Percentiles rank a stretch among this genome's conserved stretches.
Conservation (phyloP, 169 alveolate genomes). For the Cryptosporidium felis region DNA sequence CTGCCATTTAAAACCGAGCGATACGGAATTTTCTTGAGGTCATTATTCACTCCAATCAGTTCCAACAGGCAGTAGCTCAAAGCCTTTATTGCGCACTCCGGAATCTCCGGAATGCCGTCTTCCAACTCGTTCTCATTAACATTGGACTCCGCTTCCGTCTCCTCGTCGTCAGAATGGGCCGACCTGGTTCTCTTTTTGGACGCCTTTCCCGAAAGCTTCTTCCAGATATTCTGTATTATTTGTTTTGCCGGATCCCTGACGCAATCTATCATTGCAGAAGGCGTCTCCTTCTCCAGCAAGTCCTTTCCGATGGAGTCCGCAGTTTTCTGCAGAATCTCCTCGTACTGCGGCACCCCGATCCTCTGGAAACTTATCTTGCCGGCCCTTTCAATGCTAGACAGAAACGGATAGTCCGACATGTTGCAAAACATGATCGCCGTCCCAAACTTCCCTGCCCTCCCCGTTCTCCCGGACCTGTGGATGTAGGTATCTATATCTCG, state of each 20-base stretch:
- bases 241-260: constrained; percentile 27
- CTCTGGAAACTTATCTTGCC: constrained; percentile 65
- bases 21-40: constrained; percentile 7
- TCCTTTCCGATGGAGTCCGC: constrained; percentile 51
- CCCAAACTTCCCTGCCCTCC: constrained; percentile 87
- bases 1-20: constrained; percentile 74
- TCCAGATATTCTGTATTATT: constrained; percentile 37
- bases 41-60: constrained; percentile 50
- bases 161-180: not conserved
- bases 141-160: constrained; percentile 32
- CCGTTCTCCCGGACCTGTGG: constrained; percentile 90
- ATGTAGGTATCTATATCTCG: constrained; percentile 82
- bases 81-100: constrained; percentile 34
- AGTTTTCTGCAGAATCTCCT: constrained; percentile 45
- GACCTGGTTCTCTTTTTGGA: not conserved
- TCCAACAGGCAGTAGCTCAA: constrained; percentile 43
- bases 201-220: constrained; percentile 21
- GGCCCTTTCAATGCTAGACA: constrained; percentile 63
- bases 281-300: not conserved
- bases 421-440: constrained; percentile 77
- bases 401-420: constrained; percentile 63
- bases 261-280: constrained; percentile 24
- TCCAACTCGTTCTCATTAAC: not conserved
- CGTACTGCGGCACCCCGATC: constrained; percentile 74
- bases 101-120: constrained; percentile 38